phyloP scores from a whole-genome alignment of 2,329 filamentous ascomycete species.

The Trichophyton benhamiae region DNA sequence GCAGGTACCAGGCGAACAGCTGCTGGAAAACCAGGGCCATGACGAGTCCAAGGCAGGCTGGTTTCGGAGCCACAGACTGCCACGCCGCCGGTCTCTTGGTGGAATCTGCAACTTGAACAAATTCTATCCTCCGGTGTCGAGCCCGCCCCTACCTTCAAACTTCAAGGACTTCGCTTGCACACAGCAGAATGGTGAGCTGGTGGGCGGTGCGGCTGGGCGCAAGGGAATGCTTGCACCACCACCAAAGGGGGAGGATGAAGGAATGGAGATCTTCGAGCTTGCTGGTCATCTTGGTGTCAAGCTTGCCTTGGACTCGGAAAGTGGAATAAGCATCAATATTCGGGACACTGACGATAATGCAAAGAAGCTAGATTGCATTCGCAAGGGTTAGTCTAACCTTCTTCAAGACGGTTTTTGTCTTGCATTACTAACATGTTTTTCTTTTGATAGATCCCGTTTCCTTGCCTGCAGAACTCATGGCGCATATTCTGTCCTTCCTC shows the following conservation, averaged over 20 bases:
- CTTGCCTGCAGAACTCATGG: conserved; percentile 48
- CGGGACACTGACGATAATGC: conserved; percentile 27
- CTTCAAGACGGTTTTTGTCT: neutral
- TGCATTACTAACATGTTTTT: conserved; percentile 11
- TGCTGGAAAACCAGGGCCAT: conserved; percentile 8
- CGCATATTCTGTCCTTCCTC: conserved; percentile 48
- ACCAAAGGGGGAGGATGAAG: conserved; percentile 19
- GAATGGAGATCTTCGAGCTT: conserved; percentile 14
- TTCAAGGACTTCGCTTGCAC: conserved; percentile 25
- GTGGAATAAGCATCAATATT: conserved; percentile 38
- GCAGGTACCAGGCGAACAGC: conserved; percentile 1
- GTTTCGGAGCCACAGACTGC: conserved; percentile 22
- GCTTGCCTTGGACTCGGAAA: conserved; percentile 34
- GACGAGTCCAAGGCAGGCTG: conserved; percentile 18
- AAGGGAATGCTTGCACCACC: conserved; percentile 31
- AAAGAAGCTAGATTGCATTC: conserved; percentile 24
- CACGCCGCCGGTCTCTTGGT: conserved; percentile 27
- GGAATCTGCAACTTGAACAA: conserved; percentile 25
- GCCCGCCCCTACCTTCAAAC: neutral
- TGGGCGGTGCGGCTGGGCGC: conserved; percentile 34
- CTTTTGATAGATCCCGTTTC: conserved; percentile 39
- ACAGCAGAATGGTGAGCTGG: conserved; percentile 26
- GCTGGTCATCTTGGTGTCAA: conserved; percentile 16
- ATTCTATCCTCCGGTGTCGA: conserved; percentile 20
- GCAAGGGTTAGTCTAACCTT: conserved; percentile 22